phyloP scores from a whole-genome alignment of 805 yeast genomes.

The Suhomyces vadensis region DNA sequence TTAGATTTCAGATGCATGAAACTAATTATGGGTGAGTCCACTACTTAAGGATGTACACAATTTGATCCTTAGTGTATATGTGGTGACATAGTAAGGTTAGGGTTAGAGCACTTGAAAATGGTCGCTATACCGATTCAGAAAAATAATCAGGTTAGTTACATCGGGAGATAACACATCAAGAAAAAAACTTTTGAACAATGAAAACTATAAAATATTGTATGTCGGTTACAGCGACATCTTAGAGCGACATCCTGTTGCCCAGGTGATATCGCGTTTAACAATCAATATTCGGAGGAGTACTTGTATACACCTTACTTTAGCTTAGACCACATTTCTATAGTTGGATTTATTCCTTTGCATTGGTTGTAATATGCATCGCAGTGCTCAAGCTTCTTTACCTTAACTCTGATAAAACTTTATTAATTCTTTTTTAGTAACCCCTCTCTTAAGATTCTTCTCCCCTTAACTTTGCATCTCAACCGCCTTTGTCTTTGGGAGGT shows the following conservation, averaged over 20 bases:
- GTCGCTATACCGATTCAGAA: neutral
- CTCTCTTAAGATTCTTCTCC: neutral
- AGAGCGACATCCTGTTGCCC: slow-evolving; percentile 7
- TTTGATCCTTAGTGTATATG: too few relatives aligned
- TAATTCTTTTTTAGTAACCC: neutral
- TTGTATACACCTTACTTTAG: neutral
- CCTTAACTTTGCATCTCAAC: neutral
- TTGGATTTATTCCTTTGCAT: slow-evolving; percentile 3
- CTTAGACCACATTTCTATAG: slow-evolving; percentile 2
- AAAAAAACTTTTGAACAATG: neutral
- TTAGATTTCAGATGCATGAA: too few relatives aligned
- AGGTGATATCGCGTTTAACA: slow-evolving; percentile 2
- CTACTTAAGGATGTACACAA: too few relatives aligned
- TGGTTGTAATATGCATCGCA: slow-evolving; percentile 4
- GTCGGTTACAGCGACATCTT: neutral
- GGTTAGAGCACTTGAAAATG: neutral
- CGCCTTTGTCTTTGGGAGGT: neutral
- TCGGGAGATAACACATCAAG: neutral
- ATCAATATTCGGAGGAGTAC: neutral
- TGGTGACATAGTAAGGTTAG: neutral
- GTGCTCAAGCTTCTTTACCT: slow-evolving; percentile 1
- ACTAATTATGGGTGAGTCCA: too few relatives aligned
- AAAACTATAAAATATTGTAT: neutral
- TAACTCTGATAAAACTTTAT: neutral
- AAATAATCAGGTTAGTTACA: neutral